Evolutionary conservation across 345 rosid genomes (phyloP), one percentile per base, ranked within the genome.

Genomic region (Rhizophora apiculata): DNA sequence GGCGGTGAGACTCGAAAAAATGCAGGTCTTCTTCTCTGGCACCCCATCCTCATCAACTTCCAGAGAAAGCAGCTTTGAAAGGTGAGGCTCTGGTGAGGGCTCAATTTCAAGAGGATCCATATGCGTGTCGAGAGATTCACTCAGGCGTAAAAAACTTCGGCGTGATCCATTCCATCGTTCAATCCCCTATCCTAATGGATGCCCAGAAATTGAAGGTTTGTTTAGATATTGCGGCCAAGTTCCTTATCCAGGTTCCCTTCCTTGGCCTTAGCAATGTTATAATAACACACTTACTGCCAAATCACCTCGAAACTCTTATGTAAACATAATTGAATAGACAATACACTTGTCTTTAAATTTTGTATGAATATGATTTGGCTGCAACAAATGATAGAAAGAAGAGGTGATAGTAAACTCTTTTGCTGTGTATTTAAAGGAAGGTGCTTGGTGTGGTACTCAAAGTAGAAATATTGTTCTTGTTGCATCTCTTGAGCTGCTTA

Each of bases 1-100:
- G 99, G 99, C 30, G 99, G 99, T 68, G 96, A 95, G 83, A 95
- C 99, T 48, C 82, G 97, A 63, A 92, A 87, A 79, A 90, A 90
- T 48, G 99, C 99, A 0, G 99, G 99, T 51, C 81, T 85, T 79
- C 65, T 94, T 83, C 72, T 22, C 67, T 19, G 98, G 97, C 74
- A 91, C 97, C 54, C 90, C 98, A 11, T 78, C 81, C 58, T 71
- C 96, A 6, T 52, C 81, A 49, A 67, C 82, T 54, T 84, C 97
- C 36, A 85, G 69, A 74, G 96, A 84, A n/a, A 80, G 87, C 82
- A 24, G 98, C 98, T 76, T 22, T 83, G 58, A 88, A 83, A 76
- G 97, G 97, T 0, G 98, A 94, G 82, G 93, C 89, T 65, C 68
- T 87, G 71, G 98, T 86, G 72, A 81, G 86, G 76, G 63, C 88